Conservation (phyloP, 768 basidiomycete species). For the Boletellus ananiceps region DNA sequence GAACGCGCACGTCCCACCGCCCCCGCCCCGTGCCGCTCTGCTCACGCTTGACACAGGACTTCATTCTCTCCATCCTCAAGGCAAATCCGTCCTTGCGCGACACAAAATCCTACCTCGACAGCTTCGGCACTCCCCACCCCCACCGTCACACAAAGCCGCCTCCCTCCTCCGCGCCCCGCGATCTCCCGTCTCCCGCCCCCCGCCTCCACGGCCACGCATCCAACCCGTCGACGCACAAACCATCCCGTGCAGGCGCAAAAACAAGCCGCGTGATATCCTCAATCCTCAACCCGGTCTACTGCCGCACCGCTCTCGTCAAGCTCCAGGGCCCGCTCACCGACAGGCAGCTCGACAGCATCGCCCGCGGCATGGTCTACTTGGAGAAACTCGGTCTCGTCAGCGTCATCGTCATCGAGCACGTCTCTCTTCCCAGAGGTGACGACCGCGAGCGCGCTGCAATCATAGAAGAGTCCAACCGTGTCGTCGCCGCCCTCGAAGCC, state of each 20-base stretch:
- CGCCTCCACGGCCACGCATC: conserved; percentile 6
- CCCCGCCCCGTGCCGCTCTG: not conserved
- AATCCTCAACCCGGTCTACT: conserved; percentile 79
- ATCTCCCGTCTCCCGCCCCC: conserved; percentile 21
- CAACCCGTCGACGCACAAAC: conserved; percentile 13
- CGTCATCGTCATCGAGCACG: conserved; percentile 92
- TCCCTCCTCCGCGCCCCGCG: conserved; percentile 15
- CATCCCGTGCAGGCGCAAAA: conserved; percentile 29
- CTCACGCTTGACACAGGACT: conserved; percentile 58
- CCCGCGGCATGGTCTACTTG: conserved; percentile 89
- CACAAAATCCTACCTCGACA: conserved; percentile 83
- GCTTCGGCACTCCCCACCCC: conserved; percentile 72
- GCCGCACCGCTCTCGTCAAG: conserved; percentile 92
- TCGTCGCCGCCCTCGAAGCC: conserved; percentile 76
- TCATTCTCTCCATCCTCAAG: conserved; percentile 90
- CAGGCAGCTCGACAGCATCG: conserved; percentile 89
- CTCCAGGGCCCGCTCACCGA: conserved; percentile 94
- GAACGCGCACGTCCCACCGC: conserved; percentile 43
- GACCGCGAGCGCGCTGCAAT: conserved; percentile 63
- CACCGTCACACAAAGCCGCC: conserved; percentile 4
- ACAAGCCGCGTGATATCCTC: conserved; percentile 56
- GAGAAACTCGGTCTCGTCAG: conserved; percentile 94
- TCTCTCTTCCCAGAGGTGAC: conserved; percentile 63
- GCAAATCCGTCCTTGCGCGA: conserved; percentile 91
- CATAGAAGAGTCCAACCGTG: conserved; percentile 78